A percentile compares a stretch with the other conserved stretches of the same genome.
These are phyloP conservation scores for Hypocrella siamensis DNA, from an alignment of 2,329 filamentous ascomycete species.

Conservation along the genomic window DNA sequence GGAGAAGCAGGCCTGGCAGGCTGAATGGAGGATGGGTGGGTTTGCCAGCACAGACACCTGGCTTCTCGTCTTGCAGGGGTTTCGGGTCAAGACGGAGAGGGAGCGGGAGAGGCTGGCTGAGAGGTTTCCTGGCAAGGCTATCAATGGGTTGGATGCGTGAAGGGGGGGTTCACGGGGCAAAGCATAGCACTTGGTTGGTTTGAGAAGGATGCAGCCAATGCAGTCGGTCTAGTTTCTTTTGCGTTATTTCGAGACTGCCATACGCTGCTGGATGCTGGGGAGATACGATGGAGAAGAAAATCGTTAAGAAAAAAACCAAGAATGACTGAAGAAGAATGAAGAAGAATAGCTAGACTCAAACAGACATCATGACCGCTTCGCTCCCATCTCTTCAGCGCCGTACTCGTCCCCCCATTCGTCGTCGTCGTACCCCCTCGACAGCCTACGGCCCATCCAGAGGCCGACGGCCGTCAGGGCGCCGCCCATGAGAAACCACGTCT, in stretches of 20 bases:
- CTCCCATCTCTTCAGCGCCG: conserved; percentile 53
- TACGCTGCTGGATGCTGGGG: no score
- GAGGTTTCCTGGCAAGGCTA: background rate
- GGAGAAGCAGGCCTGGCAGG: conserved; percentile 19
- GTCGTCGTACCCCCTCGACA: conserved; percentile 32
- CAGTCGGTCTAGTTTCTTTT: no score
- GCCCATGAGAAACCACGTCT: conserved; percentile 66
- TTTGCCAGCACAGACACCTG: conserved; percentile 18
- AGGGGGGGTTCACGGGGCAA: background rate
- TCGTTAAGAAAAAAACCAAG: background rate
- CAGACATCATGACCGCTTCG: conserved; percentile 44
- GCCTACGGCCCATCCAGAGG: conserved; percentile 54
- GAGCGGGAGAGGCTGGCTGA: conserved; percentile 1
- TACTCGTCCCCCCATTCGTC: conserved; percentile 48
- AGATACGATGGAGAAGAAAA: no score
- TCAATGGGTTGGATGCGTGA: conserved; percentile 1
- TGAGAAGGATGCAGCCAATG: no score
- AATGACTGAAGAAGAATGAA: background rate
- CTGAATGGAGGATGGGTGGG: no score
- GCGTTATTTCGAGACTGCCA: no score
- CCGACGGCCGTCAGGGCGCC: conserved; percentile 52
- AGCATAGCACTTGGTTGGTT: background rate
- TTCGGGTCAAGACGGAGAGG: conserved; percentile 10
- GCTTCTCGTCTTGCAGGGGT: conserved; percentile 16
- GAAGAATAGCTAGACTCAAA: background rate